Conservation (phyloP, 345 rosid species). For the Cardamine occulta region DNA sequence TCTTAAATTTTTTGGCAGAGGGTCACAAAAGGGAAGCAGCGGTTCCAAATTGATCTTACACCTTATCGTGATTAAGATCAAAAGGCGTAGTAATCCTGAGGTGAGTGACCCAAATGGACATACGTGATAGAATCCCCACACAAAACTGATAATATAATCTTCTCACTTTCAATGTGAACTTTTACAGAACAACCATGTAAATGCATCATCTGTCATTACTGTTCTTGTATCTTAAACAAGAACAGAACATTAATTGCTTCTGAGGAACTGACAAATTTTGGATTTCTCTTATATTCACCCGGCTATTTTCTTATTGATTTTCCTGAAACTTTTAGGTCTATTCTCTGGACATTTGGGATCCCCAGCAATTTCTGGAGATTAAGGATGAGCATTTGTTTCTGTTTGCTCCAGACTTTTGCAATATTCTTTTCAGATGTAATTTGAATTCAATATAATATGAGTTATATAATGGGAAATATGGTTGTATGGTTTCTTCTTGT, state of each 20-base stretch:
- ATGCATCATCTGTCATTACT: slow-evolving; percentile 1
- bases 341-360: background rate
- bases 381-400: background rate
- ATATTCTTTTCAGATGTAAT: background rate
- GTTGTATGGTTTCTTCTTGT: too few species aligned
- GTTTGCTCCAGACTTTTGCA: background rate
- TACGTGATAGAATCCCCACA: slow-evolving; percentile 1
- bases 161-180: background rate
- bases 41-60: slow-evolving; percentile 78
- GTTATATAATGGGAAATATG: too few species aligned
- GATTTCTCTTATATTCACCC: background rate
- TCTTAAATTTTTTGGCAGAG: slow-evolving; percentile 49
- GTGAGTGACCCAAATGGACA: slow-evolving; percentile 7
- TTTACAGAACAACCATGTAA: slow-evolving; percentile 1
- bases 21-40: slow-evolving; percentile 84
- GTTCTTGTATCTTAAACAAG: background rate
- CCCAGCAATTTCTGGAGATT: background rate
- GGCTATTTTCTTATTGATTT: background rate
- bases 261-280: slow-evolving; percentile 1
- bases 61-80: slow-evolving; percentile 57
- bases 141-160: background rate
- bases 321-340: slow-evolving; percentile 5
- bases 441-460: background rate
- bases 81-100: slow-evolving; percentile 21
- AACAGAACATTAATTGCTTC: slow-evolving; percentile 1